Evolutionary conservation across 805 yeast genomes (phyloP), one percentile per base, ranked within the genome.

Genomic region (Barnettozyma salicaria): DNA sequence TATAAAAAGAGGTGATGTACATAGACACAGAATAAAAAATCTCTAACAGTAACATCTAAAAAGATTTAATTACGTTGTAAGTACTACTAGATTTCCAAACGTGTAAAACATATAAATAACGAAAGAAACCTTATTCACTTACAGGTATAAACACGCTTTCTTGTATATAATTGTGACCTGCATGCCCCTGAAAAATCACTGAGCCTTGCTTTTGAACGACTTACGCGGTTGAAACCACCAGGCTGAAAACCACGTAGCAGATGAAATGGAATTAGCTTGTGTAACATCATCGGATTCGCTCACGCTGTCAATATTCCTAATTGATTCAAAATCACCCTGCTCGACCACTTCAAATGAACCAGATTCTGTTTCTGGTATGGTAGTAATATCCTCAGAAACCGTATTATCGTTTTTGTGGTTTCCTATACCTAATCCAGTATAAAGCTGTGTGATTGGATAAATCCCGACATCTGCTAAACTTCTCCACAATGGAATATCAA

Each of bases 321-420:
- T 21, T 10, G 26, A 6, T 22, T 39, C 48, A 30, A 50, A 26
- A n/a, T 55, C 60, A 10, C 50, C 55, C 26, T 51, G 49, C 26
- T 64, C 71, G 29, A 74, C 71, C 19, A 74, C 54, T 39, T 71
- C 77, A 54, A 64, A 72, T 24, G 67, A 78, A 22, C 56, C 38
- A 24, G 30, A 17, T 14, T 28, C 22, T 16, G 21, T 23, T 10
- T 34, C n/a, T 10, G 28, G 30, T 6, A 22, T 24, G 14, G 27
- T 32, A 4, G 27, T 16, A 19, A 18, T 19, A 7, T 25, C 24
- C 16, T 20, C 30, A 9, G 29, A 11, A 8, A 18, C 10, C n/a
- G 25, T 19, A 10, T 9, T 19, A 17, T 33, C 36, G 7, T 19
- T 33, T 14, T 24, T 10, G 22, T 13, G 13, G 8, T 27, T 31